Evolutionary conservation across 179 eudicot species (phyloP).

Genomic region (Beta corolliflora): DNA sequence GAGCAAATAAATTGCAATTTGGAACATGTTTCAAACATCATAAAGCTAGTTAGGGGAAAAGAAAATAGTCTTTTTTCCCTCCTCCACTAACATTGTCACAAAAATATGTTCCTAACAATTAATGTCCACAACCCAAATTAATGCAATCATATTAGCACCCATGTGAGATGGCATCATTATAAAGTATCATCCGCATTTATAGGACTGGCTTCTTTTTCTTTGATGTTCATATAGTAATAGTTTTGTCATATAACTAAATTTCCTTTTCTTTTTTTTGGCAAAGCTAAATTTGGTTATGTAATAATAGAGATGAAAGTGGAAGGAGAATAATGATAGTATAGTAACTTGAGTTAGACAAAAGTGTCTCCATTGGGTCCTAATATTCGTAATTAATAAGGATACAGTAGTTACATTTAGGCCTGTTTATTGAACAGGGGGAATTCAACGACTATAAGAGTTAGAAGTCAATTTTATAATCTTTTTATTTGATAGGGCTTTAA

Average conservation of each 20-base stretch:
- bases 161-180: conserved; percentile 31
- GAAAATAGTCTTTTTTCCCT: conserved; percentile 14
- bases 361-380: no score
- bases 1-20: conserved; percentile 12
- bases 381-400: no score
- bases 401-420: no score
- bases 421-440: no score
- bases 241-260: background rate
- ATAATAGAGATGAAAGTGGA: no score
- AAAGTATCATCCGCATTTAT: conserved; percentile 5
- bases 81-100: conserved; percentile 19
- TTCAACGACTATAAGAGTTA: no score
- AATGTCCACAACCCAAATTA: conserved; percentile 13
- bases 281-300: no score
- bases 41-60: conserved; percentile 3
- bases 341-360: no score
- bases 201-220: background rate
- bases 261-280: no score
- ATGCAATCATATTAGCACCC: conserved; percentile 15
- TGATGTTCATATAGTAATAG: background rate
- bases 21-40: conserved; percentile 16
- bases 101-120: conserved; percentile 17
- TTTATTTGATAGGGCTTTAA: no score
- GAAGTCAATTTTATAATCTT: no score
- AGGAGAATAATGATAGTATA: no score